These are phyloP conservation scores for Ceratobasidium sp. DNA, from an alignment of 1,284 basidiomycete genomes.

Conservation along the genomic window DNA sequence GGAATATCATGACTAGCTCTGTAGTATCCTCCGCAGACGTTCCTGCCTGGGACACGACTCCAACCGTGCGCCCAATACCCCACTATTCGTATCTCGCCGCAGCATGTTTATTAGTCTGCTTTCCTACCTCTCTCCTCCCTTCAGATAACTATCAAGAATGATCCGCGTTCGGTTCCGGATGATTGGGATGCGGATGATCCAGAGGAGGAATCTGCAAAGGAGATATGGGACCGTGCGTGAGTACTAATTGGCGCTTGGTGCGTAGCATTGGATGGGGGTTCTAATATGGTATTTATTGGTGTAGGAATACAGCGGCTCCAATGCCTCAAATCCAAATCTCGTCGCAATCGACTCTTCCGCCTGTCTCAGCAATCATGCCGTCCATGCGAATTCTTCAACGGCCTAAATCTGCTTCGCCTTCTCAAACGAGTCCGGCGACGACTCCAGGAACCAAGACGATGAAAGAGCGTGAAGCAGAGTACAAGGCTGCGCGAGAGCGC, in stretches of 20 bases:
- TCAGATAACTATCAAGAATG: slow-evolving; percentile 38
- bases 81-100: not conserved
- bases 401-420: slow-evolving; percentile 45
- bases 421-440: slow-evolving; percentile 19
- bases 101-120: slow-evolving; percentile 10
- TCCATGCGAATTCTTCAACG: slow-evolving; percentile 49
- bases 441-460: slow-evolving; percentile 44
- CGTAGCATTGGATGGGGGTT: not conserved
- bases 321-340: slow-evolving; percentile 45
- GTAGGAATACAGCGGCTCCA: slow-evolving; percentile 40
- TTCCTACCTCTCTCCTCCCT: not conserved
- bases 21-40: slow-evolving; percentile 43
- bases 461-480: slow-evolving; percentile 49
- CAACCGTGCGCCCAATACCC: slow-evolving; percentile 33
- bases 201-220: slow-evolving; percentile 46
- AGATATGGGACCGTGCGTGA: slow-evolving; percentile 35
- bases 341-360: slow-evolving; percentile 43
- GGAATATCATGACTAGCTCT: slow-evolving; percentile 42
- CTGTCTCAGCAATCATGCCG: slow-evolving; percentile 43
- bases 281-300: not conserved
- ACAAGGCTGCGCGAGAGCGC: slow-evolving; percentile 50
- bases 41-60: slow-evolving; percentile 42
- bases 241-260: slow-evolving; percentile 35
- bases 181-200: slow-evolving; percentile 50
- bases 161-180: slow-evolving; percentile 47